Percentiles rank a stretch among this genome's conserved stretches.
Evolutionary conservation across 2,329 filamentous ascomycete genomes (phyloP).

Genomic region (Ambrosiella xylebori): DNA sequence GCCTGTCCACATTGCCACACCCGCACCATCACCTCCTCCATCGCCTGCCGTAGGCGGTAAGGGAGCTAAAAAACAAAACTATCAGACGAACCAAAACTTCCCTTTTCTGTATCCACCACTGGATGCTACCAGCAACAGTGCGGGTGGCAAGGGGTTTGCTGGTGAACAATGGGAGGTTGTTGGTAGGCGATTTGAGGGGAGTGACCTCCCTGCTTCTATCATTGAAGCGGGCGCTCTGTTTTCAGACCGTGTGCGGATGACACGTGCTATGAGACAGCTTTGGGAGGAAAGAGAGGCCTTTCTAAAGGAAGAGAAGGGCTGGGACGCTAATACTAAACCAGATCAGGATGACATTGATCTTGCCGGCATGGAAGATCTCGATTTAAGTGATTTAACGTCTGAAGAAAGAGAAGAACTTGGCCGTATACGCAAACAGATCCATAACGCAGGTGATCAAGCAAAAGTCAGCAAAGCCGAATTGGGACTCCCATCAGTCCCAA

Average conservation of each 20-base stretch:
- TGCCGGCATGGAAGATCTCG: conserved; percentile 22
- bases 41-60: conserved; percentile 78
- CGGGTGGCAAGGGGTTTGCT: conserved; percentile 74
- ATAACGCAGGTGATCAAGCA: conserved; percentile 16
- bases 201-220: conserved; percentile 84
- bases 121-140: conserved; percentile 72
- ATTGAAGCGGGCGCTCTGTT: conserved; percentile 89
- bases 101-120: conserved; percentile 93
- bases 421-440: conserved; percentile 25
- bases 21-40: conserved; percentile 84
- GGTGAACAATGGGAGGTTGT: conserved; percentile 66
- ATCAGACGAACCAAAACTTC: conserved; percentile 97
- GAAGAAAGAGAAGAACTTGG: conserved; percentile 27
- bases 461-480: conserved; percentile 19
- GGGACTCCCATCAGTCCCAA: conserved; percentile 2
- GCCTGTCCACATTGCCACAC: conserved; percentile 95
- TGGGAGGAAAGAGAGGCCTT: conserved; percentile 91
- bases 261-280: conserved; percentile 74
- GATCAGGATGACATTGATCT: conserved; percentile 25
- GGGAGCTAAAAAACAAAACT: conserved; percentile 95
- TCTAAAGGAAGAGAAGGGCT: conserved; percentile 81
- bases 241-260: conserved; percentile 76
- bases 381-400: conserved; percentile 27
- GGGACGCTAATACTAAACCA: conserved; percentile 30
- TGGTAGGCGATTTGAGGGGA: conserved; percentile 79